phyloP scores from a whole-genome alignment of 2,329 filamentous ascomycete genomes.

The Epichloe uncinata region DNA sequence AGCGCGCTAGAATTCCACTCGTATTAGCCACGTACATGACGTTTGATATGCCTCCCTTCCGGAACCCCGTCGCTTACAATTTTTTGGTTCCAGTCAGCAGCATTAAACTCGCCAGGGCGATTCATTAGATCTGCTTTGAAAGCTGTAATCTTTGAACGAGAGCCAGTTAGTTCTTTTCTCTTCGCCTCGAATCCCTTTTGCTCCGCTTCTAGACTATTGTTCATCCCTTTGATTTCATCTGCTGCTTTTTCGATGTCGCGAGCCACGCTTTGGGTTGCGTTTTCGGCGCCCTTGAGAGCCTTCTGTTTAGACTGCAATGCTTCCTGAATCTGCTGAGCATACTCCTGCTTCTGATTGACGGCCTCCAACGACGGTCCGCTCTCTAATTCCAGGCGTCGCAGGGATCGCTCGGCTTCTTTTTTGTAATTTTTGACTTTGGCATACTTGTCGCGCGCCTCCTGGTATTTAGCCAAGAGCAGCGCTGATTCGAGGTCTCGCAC shows the following conservation, averaged over 20 bases:
- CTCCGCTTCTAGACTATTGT: slow-evolving; percentile 35
- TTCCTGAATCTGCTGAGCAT: slow-evolving; percentile 42
- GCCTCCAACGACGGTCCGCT: slow-evolving; percentile 55
- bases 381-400: slow-evolving; percentile 44
- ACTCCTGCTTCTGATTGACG: slow-evolving; percentile 56
- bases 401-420: slow-evolving; percentile 41
- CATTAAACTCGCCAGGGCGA: slow-evolving; percentile 53
- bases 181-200: slow-evolving; percentile 34
- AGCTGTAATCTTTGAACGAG: slow-evolving; percentile 44
- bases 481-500: slow-evolving; percentile 52
- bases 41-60: background rate
- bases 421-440: slow-evolving; percentile 40
- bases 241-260: slow-evolving; percentile 21
- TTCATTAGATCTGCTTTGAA: slow-evolving; percentile 52
- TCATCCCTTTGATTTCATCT: slow-evolving; percentile 30
- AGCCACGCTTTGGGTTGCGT: slow-evolving; percentile 30
- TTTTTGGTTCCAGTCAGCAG: slow-evolving; percentile 55
- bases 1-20: slow-evolving; percentile 33
- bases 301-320: slow-evolving; percentile 42
- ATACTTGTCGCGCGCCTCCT: slow-evolving; percentile 34
- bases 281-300: slow-evolving; percentile 40
- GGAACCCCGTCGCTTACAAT: slow-evolving; percentile 40
- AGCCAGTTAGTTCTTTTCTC: slow-evolving; percentile 34
- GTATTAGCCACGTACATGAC: slow-evolving; percentile 12
- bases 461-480: slow-evolving; percentile 53